Base-by-base conservation (phyloP, 176 grass and related monocot species). In the Avena insularis region DNA sequence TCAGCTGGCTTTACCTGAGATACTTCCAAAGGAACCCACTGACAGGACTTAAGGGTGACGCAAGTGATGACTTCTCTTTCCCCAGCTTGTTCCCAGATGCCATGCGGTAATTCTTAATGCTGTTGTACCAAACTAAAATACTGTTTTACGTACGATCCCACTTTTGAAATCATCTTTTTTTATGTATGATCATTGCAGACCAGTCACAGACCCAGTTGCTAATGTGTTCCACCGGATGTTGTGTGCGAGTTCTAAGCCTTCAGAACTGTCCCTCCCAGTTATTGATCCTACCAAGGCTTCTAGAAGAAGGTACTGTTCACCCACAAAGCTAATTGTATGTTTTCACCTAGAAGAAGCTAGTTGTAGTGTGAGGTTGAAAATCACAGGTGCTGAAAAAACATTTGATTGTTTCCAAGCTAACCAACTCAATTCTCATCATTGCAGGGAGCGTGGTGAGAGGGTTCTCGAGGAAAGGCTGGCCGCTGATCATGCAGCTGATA, bases 1-100 rank as follows among this genome's bases (percentile, higher is more conserved):
- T 99, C 51, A 94, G 97, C 65, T 99, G 97, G 97, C 87, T 99
- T 80, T 99, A 99, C 94, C 88, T 99, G 43, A 90, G 97, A 69
- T 97, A 97, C 79, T 99, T 99, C 81, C 97, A 99, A 79, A 99
- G 65, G 83, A 96, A 92, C 82, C 94, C 94, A 6, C 79, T 91
- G 75, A 99, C 97, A 64, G 94, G 94, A 66, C 97, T 99, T 62
- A 94, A 90, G 89, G 97, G 97, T 20, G 97, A 99, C 61, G 87
- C 91, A 83, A 99, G 94, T 47, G 94, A 99, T 86, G 97, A 99
- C 66, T 99, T 99, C 82, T 94, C 97, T 53, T 99, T 99, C 58
- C 86, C 97, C 38, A 96, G 83, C 82, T 94, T 99, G 67, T 99
- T 99, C 83, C 97, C 97, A 78, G 94, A 96, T 81, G 95, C 89